phyloP scores from a whole-genome alignment of 2,329 filamentous ascomycete species.

The Aphanocladium album region DNA sequence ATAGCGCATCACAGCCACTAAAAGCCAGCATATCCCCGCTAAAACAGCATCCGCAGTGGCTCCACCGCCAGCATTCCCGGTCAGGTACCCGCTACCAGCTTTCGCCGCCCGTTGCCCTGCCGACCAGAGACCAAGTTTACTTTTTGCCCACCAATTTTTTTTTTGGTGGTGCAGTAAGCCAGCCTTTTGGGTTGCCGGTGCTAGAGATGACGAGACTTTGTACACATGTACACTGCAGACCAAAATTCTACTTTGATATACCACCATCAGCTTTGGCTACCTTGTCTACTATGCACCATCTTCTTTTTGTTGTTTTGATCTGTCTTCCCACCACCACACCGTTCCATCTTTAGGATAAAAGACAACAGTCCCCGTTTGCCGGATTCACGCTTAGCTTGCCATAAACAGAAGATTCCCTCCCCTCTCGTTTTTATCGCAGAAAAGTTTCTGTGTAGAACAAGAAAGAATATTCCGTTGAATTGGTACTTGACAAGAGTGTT shows the following conservation, averaged over 20 bases:
- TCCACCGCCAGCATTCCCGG: constrained; percentile 9
- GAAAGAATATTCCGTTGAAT: not conserved
- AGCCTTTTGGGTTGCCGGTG: not conserved
- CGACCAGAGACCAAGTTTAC: constrained; percentile 1
- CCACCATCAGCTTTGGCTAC: no score
- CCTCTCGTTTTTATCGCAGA: not conserved
- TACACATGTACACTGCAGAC: no score
- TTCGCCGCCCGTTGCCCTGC: constrained; percentile 1
- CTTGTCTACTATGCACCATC: not conserved
- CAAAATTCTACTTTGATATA: no score
- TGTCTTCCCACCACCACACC: not conserved
- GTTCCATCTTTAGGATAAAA: not conserved
- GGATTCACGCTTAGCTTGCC: not conserved
- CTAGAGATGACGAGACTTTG: not conserved
- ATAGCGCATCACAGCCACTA: not conserved
- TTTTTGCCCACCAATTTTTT: constrained; percentile 1
- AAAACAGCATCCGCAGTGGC: not conserved
- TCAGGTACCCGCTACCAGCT: constrained; percentile 3
- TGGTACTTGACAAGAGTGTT: constrained; percentile 8
- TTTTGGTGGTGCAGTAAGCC: not conserved
- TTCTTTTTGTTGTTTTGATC: not conserved
- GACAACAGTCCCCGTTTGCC: not conserved
- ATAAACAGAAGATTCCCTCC: not conserved
- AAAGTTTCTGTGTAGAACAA: not conserved
- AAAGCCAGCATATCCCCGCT: not conserved